Conservation (phyloP, 1,139 yeast genomes). For the Chernovozyma aurita region DNA sequence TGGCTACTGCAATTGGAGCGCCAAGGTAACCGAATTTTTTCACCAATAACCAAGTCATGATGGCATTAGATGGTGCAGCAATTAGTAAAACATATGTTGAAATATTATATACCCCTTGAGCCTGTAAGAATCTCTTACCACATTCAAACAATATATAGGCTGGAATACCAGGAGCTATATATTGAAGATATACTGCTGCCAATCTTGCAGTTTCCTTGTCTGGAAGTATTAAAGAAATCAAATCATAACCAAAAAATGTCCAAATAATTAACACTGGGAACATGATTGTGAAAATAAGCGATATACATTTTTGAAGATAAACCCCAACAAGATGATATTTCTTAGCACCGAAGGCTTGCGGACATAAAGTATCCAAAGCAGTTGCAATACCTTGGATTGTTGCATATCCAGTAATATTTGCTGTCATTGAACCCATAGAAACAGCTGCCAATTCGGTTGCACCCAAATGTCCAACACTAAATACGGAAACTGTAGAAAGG, state of each 20-base stretch:
- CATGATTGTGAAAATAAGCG: constrained; percentile 48
- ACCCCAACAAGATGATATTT: constrained; percentile 49
- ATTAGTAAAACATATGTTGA: constrained; percentile 47
- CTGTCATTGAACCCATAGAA: constrained; percentile 60
- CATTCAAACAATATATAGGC: constrained; percentile 52
- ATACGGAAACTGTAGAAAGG: constrained; percentile 52
- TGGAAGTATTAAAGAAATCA: constrained; percentile 36
- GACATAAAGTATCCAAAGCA: constrained; percentile 53
- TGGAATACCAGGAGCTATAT: constrained; percentile 52
- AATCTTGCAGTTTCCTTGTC: constrained; percentile 47
- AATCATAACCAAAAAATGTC: constrained; percentile 42
- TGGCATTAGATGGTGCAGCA: constrained; percentile 51
- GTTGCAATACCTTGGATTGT: constrained; percentile 58
- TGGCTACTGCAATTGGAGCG: constrained; percentile 56
- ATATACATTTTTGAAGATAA: constrained; percentile 51
- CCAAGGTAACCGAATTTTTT: constrained; percentile 44
- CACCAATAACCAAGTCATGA: constrained; percentile 45
- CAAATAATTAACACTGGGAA: constrained; percentile 45
- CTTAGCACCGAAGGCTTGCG: constrained; percentile 58
- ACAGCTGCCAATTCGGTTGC: constrained; percentile 58
- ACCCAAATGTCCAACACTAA: constrained; percentile 57
- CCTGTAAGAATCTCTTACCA: constrained; percentile 50
- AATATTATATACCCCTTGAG: constrained; percentile 51
- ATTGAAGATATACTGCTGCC: constrained; percentile 48
- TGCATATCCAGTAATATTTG: constrained; percentile 56